phyloP scores from a whole-genome alignment of 139 green algal genomes.

The Eudorina sp. region DNA sequence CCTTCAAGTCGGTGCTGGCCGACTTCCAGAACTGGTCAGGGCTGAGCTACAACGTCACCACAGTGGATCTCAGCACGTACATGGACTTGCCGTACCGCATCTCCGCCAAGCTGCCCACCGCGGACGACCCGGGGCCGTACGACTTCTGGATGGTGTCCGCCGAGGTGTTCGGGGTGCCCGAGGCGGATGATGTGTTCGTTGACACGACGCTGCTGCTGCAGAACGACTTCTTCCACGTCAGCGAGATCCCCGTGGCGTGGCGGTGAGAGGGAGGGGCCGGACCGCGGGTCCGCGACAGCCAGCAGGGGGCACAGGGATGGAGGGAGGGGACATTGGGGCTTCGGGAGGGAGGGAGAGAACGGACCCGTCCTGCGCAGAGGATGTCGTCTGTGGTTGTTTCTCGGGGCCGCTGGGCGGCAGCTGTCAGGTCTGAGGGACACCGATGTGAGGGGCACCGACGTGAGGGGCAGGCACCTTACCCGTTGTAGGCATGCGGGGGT shows the following conservation, averaged over 20 bases:
- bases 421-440: neutral
- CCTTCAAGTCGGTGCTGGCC: too few relatives aligned
- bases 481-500: too few relatives aligned
- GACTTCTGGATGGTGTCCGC: conserved; percentile 4
- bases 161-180: neutral
- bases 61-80: too few relatives aligned
- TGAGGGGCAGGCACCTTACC: neutral
- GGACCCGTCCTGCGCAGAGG: neutral
- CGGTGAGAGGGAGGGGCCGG: neutral
- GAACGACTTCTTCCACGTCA: neutral
- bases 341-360: neutral
- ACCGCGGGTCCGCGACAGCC: too few relatives aligned
- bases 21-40: too few relatives aligned
- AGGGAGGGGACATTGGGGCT: neutral
- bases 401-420: neutral
- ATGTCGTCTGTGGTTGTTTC: neutral
- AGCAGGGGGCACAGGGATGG: too few relatives aligned
- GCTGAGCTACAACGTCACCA: too few relatives aligned
- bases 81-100: neutral
- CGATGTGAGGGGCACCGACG: neutral
- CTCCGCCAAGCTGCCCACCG: too few relatives aligned
- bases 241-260: neutral
- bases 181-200: neutral
- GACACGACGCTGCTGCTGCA: neutral
- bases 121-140: neutral